Evolutionary conservation across 257 asterid species (phyloP).

Genomic region (Fraxinus quadrangulata): DNA sequence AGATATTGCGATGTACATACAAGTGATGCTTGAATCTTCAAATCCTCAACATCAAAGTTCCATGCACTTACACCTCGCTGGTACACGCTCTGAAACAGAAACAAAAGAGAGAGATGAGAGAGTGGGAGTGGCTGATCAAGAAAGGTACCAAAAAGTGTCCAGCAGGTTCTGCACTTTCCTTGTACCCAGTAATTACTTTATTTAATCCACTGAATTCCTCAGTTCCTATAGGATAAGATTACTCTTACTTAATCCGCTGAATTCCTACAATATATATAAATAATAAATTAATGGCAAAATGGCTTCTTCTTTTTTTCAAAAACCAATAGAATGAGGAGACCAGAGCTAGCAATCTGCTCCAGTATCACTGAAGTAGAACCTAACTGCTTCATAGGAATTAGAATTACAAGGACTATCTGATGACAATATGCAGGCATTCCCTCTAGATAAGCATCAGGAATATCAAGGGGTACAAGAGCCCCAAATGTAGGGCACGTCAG

Average conservation of each 20-base stretch:
- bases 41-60: conserved; percentile 96
- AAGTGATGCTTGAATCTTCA: conserved; percentile 91
- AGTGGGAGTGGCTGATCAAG: not conserved
- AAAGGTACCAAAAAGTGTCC: not conserved
- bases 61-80: conserved; percentile 99
- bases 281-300: not conserved
- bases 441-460: not conserved
- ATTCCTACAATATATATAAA: not conserved
- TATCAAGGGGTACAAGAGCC: conserved; percentile 1
- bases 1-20: conserved; percentile 43
- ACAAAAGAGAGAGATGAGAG: conserved; percentile 16
- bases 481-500: not conserved
- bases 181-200: conserved; percentile 18
- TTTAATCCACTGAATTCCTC: not conserved
- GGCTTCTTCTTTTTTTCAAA: not conserved
- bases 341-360: conserved; percentile 4
- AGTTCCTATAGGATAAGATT: not conserved
- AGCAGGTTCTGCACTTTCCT: conserved; percentile 20
- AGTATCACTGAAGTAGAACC: not conserved
- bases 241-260: not conserved
- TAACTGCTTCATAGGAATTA: not conserved
- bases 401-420: not conserved
- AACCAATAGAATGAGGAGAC: conserved; percentile 9
- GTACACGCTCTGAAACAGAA: conserved; percentile 78
- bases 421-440: not conserved